These are phyloP conservation scores for Penicillium odoratum DNA, from an alignment of 495 filamentous ascomycete genomes.

Conservation along the genomic window DNA sequence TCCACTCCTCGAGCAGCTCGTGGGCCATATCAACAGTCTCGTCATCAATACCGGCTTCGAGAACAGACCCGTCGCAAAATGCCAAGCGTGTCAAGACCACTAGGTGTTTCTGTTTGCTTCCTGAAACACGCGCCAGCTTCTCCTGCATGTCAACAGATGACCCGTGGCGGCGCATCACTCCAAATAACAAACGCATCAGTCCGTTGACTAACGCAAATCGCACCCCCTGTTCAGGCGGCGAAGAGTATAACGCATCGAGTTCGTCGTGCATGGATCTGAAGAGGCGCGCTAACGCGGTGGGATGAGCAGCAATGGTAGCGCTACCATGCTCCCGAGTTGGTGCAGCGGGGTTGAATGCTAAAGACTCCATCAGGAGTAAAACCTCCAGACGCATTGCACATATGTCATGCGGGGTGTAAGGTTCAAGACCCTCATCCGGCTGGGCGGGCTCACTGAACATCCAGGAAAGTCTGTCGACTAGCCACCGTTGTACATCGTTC, in stretches of 20 bases:
- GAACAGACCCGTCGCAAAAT: slow-evolving; percentile 60
- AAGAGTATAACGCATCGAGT: slow-evolving; percentile 60
- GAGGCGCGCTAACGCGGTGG: slow-evolving; percentile 55
- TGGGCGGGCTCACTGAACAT: slow-evolving; percentile 59
- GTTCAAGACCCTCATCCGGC: slow-evolving; percentile 45
- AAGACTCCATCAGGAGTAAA: slow-evolving; percentile 52
- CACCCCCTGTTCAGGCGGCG: slow-evolving; percentile 40
- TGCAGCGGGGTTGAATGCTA: slow-evolving; percentile 43
- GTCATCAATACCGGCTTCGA: slow-evolving; percentile 67
- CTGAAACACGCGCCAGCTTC: slow-evolving; percentile 56
- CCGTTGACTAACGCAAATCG: slow-evolving; percentile 56
- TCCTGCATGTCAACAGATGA: slow-evolving; percentile 52
- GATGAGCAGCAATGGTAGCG: slow-evolving; percentile 53
- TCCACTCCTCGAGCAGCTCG: slow-evolving; percentile 60
- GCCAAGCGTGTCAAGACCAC: slow-evolving; percentile 66
- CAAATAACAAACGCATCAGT: slow-evolving; percentile 60
- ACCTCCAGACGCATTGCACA: slow-evolving; percentile 57
- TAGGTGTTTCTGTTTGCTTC: slow-evolving; percentile 65
- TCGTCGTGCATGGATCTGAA: slow-evolving; percentile 64
- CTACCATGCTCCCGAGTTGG: slow-evolving; percentile 49
- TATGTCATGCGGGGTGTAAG: slow-evolving; percentile 51
- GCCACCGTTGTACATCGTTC: slow-evolving; percentile 53
- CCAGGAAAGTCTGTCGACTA: slow-evolving; percentile 60
- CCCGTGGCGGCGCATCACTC: slow-evolving; percentile 52
- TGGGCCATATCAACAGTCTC: slow-evolving; percentile 67